Evolutionary conservation across 768 basidiomycete species (phyloP), one percentile per base, ranked within the genome.

Genomic region (Dacryopinax spathularia): DNA sequence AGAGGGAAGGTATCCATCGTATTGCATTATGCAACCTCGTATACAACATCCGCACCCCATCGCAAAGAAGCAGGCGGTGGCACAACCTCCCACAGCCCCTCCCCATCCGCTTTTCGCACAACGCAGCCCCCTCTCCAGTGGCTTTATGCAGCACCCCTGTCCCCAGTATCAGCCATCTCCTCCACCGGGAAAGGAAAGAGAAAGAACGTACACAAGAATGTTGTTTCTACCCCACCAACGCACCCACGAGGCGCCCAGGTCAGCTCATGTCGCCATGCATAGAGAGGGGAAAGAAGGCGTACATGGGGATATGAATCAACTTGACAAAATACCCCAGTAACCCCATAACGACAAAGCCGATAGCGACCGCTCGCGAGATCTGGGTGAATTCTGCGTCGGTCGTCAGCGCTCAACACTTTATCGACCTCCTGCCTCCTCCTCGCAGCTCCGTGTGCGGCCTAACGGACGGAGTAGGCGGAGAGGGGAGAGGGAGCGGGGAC

Each of bases 241-340:
- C 64, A 63, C 64, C 34, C 4, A 16, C n/a, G 9, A 63, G 63
- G 33, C 33, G 39, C 25, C 1, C 15, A 34, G 6, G 60, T 68
- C 25, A 69, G 60, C 15, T 25, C 18, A 41, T 10, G 69, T 71
- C 61, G 69, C 66, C 63, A 48, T 18, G 60, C 9, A 7, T 62
- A 44, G 44, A 13, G 60, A 60, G n/a, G 22, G 18, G 56, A 43
- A 33, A 35, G 18, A 64, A 35, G 33, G 84, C 93, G 78, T 69
- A 95, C 93, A 96, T 95, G 70, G 94, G 93, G 75, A 95, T 96
- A 76, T 97, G 93, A 70, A 98, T 93, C 68, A 97, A 85, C 76
- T 97, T 97, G 68, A 96, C 94, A 72, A 98, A 88, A 79, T 95
- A 99, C 16, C 96, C 96, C 74, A 99, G 93, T 81, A 97, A 95